A percentile compares a stretch with the other conserved stretches of the same genome.
Conservation (phyloP, 371 early-diverging fungal genomes). For the Mortierella sp. region DNA sequence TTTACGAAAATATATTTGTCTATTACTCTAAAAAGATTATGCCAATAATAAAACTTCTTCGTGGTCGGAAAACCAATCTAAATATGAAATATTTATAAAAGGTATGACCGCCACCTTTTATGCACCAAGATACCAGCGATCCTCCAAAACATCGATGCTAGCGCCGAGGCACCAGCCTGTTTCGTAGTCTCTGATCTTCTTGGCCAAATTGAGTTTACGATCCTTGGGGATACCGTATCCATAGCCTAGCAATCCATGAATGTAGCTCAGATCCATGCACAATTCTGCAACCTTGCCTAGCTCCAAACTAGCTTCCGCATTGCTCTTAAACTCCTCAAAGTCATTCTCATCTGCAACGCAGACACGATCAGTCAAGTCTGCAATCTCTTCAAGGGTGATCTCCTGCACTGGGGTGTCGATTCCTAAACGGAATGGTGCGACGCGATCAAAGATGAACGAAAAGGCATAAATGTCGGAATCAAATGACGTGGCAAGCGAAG, state of each 20-base stretch:
- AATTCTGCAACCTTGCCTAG: constrained; percentile 72
- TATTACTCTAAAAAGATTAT: too few relatives aligned
- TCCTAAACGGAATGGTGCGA: constrained; percentile 78
- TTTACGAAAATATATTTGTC: too few relatives aligned
- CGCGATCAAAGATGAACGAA: constrained; percentile 95
- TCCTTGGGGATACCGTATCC: constrained; percentile 88
- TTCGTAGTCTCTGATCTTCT: constrained; percentile 92
- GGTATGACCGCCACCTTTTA: too few relatives aligned
- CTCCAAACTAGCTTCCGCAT: constrained; percentile 59
- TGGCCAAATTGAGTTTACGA: constrained; percentile 81
- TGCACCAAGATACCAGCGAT: constrained; percentile 49
- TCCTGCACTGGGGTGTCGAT: constrained; percentile 58
- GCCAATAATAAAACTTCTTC: too few relatives aligned
- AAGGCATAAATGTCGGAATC: constrained; percentile 89
- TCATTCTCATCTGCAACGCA: constrained; percentile 68
- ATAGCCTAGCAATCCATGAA: constrained; percentile 80
- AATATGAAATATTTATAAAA: neutral
- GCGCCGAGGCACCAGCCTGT: constrained; percentile 98
- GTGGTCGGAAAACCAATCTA: too few relatives aligned
- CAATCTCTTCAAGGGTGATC: constrained; percentile 75
- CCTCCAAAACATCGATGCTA: constrained; percentile 82
- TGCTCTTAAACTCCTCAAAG: constrained; percentile 48
- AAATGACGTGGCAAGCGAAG: constrained; percentile 79
- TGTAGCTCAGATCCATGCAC: constrained; percentile 92
- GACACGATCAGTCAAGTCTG: constrained; percentile 72